phyloP scores from a whole-genome alignment of 148 eudicot genomes.

The Camellia japonica region DNA sequence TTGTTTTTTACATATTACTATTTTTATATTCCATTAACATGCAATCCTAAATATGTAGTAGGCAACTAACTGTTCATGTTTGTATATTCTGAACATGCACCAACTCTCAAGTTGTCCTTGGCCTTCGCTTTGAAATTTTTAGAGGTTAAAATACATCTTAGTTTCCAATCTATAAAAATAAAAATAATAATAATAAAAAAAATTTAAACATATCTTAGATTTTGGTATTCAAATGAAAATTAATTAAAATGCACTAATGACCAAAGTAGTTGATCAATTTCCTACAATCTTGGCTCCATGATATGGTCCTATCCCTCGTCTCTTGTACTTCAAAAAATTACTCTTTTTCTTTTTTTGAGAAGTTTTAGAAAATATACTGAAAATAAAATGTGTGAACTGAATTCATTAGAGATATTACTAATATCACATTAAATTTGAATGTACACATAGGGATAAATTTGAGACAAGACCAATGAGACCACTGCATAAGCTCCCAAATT shows the following conservation, averaged over 20 bases:
- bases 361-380: no score
- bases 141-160: background rate
- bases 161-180: background rate
- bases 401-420: no score
- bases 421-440: no score
- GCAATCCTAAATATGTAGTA: no score
- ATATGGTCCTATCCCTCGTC: background rate
- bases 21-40: no score
- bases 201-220: background rate
- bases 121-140: background rate
- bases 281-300: background rate
- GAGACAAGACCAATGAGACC: no score
- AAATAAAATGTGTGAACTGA: no score
- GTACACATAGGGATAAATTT: no score
- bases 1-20: no score
- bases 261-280: slow-evolving; percentile 4
- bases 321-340: background rate
- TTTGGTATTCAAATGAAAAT: slow-evolving; percentile 17
- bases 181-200: background rate
- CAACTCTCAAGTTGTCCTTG: background rate
- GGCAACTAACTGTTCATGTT: no score
- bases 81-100: background rate
- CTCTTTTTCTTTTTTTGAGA: no score
- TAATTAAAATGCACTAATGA: background rate
- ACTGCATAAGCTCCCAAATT: no score